Base-by-base conservation (phyloP, 2,329 filamentous ascomycete genomes). In the Trichothecium sympodiale region DNA sequence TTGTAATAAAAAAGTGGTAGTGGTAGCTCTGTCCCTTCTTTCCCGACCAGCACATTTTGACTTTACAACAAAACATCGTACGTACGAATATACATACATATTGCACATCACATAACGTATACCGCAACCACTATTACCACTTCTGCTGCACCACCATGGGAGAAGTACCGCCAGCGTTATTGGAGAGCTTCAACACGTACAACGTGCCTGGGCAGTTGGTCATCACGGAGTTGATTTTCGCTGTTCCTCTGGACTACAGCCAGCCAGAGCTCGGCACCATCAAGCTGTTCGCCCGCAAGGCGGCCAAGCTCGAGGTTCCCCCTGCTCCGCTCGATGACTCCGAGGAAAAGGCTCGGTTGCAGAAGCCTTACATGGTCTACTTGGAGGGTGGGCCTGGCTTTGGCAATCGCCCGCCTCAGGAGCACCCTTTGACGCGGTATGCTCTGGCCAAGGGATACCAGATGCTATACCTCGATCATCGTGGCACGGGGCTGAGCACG, bases 311-410 rank as follows among this genome's bases (percentile, higher is more conserved):
- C 39, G 78, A 86, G 44, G 68, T 63, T 17, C 71, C 74, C 29
- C 72, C 80, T 38, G 69, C 67, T 29, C 50, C 56, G 3, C 55
- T 57, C n/a, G 47, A 56, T 9, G 23, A 35, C 3, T 31, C 33
- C 16, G 33, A 18, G 8, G 5, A 9, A 8, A 10, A 27, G n/a
- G 6, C 44, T 50, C 12, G 49, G 52, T 4, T 48, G 59, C 5
- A 60, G 16, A 71, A 68, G 46, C 74, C 74, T 8, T 78, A 69
- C 59, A 61, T 80, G 36, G 68, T 88, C 42, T 94, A 80, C 53
- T 70, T 94, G 12, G 81, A 93, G 61, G 89, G 89, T 43, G 89
- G 89, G 0, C 89, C 88, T 0, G 88, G 88, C 3, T 78, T 82
- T 50, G 78, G 81, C 41, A 88, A 84, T 51, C 66, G 71, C 5